Evolutionary conservation across 2,329 filamentous ascomycete species (phyloP).

Genomic region (Septoria petroselini): DNA sequence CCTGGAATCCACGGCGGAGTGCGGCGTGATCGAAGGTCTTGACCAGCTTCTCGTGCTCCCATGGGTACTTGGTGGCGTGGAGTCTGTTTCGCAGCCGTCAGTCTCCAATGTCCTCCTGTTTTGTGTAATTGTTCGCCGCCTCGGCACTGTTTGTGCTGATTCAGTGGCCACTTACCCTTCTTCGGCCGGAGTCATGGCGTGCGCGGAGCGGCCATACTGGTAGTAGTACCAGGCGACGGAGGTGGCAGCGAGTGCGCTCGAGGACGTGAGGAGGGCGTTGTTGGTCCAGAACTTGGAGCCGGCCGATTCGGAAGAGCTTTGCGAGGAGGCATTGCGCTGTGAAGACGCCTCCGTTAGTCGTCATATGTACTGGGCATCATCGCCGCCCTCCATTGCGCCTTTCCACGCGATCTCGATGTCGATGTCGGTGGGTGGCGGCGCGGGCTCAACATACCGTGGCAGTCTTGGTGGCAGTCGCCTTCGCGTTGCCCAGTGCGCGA

Average conservation of each 20-base stretch:
- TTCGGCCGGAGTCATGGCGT: slow-evolving; percentile 89
- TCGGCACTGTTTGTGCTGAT: slow-evolving; percentile 3
- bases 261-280: slow-evolving; percentile 81
- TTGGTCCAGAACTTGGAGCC: slow-evolving; percentile 70
- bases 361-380: slow-evolving; percentile 15
- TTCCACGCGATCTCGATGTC: background rate
- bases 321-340: slow-evolving; percentile 65
- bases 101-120: slow-evolving; percentile 17
- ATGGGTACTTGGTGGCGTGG: slow-evolving; percentile 87
- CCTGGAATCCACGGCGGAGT: slow-evolving; percentile 98
- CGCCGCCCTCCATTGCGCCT: background rate
- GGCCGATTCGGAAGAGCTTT: slow-evolving; percentile 64
- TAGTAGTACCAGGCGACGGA: slow-evolving; percentile 97
- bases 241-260: slow-evolving; percentile 80
- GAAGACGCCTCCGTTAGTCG: slow-evolving; percentile 20
- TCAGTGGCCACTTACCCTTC: slow-evolving; percentile 73
- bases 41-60: slow-evolving; percentile 86
- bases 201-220: slow-evolving; percentile 82
- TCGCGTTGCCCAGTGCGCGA: slow-evolving; percentile 83
- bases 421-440: slow-evolving; percentile 8
- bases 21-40: slow-evolving; percentile 97
- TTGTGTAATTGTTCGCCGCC: slow-evolving; percentile 2
- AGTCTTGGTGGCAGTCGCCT: slow-evolving; percentile 50
- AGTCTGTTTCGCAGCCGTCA: slow-evolving; percentile 58
- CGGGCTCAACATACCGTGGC: slow-evolving; percentile 43